Base-by-base conservation (phyloP, 345 rosid genomes). In the Acer yangbiense region DNA sequence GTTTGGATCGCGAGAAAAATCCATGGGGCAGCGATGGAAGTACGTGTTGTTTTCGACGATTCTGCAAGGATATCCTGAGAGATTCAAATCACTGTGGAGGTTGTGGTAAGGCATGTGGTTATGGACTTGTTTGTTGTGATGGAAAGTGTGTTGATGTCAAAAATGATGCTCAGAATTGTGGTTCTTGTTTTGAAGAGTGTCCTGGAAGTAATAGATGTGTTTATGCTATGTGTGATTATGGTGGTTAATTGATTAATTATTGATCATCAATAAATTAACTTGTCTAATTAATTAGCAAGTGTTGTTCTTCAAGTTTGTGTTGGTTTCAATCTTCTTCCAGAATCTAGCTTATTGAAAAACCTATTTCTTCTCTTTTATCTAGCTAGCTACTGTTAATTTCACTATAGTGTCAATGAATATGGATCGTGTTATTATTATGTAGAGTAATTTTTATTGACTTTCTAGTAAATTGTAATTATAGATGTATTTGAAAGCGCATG, bases 211-310 rank as follows among this genome's bases (percentile, higher is more conserved):
- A 75, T 12, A 71, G 48, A 9, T 84, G 84, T 74, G 77, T 73
- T 17, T 80, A 66, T 76, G 82, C 81, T 2, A 69, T 77, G 77
- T 78, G 84, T 81, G 80, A 74, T 79, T 86, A 80, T 70, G 77
- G 81, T 61, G 73, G 80, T 4, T 82, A 75, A 72, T 41, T 82
- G 75, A 72, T 41, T 76, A 76, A 46, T 73, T 23, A 23, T 9
- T 61, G 23, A 44, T 67, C 52, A 35, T 35, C 39, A 35, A 35
- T 35, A 35, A 57, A 74, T 62, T 46, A 65, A 48, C 0, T 9
- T 52, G 39, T 35, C 39, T 35, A 35, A 35, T 35, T 35, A 35
- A 55, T 71, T 55, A 58, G 48, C 20, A 55, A 71, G 39, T 27
- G 1, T 32, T 55, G 74, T 32, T 55, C 23, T 29, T 70, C 62